A percentile compares a stretch with the other conserved stretches of the same genome.
Evolutionary conservation across 805 yeast species (phyloP).

Genomic region (Jamesozyma rosinii): DNA sequence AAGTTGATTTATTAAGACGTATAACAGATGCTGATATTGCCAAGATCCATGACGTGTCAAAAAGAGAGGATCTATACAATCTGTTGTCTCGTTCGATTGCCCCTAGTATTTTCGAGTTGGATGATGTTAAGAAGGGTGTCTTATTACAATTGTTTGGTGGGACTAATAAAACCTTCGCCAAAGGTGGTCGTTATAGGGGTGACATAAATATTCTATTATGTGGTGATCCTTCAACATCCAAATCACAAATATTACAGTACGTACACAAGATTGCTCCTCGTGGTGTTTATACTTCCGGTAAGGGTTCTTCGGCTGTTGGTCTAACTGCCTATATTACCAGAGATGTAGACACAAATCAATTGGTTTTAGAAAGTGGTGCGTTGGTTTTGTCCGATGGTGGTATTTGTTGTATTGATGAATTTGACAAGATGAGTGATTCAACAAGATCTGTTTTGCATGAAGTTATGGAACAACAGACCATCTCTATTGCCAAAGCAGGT

Average conservation of each 20-base stretch:
- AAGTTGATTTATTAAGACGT: conserved; percentile 65
- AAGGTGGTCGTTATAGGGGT: conserved; percentile 94
- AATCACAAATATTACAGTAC: conserved; percentile 87
- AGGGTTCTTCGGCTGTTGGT: conserved; percentile 98
- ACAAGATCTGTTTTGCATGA: conserved; percentile 94
- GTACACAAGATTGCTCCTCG: conserved; percentile 97
- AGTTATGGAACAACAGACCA: conserved; percentile 99
- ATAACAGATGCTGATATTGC: conserved; percentile 61
- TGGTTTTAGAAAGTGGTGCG: conserved; percentile 94
- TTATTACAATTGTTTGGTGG: conserved; percentile 92
- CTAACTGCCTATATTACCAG: conserved; percentile 93
- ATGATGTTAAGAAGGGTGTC: conserved; percentile 93
- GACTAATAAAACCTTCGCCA: conserved; percentile 73
- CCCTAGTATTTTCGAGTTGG: conserved; percentile 94
- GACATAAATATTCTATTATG: conserved; percentile 85
- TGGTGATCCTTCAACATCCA: conserved; percentile 98
- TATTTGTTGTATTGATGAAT: conserved; percentile 96
- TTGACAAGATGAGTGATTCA: conserved; percentile 92
- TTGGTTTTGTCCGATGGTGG: conserved; percentile 95
- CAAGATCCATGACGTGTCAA: conserved; percentile 50
- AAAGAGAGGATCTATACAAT: conserved; percentile 75
- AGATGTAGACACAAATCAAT: conserved; percentile 85
- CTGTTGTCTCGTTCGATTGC: conserved; percentile 83
- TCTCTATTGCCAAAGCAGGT: conserved; percentile 96
- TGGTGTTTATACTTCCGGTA: conserved; percentile 96